Conservation (phyloP, 2,329 filamentous ascomycete genomes). For the Alternaria postmessia region DNA sequence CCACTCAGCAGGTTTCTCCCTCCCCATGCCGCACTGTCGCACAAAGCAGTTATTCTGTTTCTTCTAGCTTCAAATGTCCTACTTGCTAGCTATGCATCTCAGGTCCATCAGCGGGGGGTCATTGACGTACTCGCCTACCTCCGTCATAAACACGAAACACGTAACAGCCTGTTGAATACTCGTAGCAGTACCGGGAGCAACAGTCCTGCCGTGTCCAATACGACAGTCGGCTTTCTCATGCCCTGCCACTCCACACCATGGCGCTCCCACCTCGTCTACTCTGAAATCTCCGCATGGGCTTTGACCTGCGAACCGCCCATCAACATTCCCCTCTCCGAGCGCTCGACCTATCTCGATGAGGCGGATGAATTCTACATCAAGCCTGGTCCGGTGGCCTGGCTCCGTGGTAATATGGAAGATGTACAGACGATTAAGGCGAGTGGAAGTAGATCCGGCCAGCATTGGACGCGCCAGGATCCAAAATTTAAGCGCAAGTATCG, state of each 20-base stretch:
- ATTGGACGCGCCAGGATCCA: constrained; percentile 35
- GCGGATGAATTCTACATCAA: constrained; percentile 87
- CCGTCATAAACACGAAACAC: constrained; percentile 73
- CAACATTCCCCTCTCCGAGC: constrained; percentile 67
- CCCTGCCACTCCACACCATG: constrained; percentile 97
- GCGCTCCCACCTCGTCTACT: constrained; percentile 84
- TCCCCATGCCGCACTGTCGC: constrained; percentile 39
- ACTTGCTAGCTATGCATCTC: constrained; percentile 76
- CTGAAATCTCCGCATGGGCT: constrained; percentile 79
- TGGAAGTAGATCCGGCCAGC: constrained; percentile 31
- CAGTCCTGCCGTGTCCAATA: constrained; percentile 29
- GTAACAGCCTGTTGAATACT: constrained; percentile 38
- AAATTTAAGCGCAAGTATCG: constrained; percentile 28
- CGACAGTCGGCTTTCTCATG: constrained; percentile 81
- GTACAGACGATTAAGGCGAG: constrained; percentile 29
- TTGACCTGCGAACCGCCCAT: constrained; percentile 91
- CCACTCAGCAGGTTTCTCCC: constrained; percentile 71
- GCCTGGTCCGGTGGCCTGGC: constrained; percentile 55
- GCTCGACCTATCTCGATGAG: constrained; percentile 80
- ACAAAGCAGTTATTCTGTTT: constrained; percentile 60
- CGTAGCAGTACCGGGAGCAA: constrained; percentile 49
- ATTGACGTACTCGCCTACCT: constrained; percentile 78
- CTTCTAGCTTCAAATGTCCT: constrained; percentile 72
- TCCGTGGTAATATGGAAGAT: constrained; percentile 53
- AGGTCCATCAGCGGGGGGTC: constrained; percentile 79